phyloP scores from a whole-genome alignment of 2,329 filamentous ascomycete genomes.

The Ophiocordyceps camponoti-saundersi region DNA sequence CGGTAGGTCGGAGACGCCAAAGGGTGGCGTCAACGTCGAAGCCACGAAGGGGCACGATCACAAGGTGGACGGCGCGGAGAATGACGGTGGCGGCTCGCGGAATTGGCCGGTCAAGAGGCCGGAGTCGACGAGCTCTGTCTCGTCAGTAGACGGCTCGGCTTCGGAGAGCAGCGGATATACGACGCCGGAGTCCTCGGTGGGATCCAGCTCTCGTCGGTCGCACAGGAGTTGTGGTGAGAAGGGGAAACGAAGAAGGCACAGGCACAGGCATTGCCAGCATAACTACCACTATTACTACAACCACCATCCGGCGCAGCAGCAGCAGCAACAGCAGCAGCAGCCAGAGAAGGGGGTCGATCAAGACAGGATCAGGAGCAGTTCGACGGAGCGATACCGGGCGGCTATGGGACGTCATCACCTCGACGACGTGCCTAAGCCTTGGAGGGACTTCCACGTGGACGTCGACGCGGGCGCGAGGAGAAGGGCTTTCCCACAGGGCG shows the following conservation, averaged over 20 bases:
- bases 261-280: constrained; percentile 1
- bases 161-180: constrained; percentile 3
- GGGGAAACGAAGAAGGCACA: constrained; percentile 1
- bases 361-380: not conserved
- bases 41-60: not conserved
- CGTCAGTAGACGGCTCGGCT: constrained; percentile 1
- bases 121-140: constrained; percentile 6
- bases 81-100: not conserved
- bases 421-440: too few species aligned
- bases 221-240: constrained; percentile 2
- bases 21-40: not conserved
- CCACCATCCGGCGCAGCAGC: not conserved
- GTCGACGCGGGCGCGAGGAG: not conserved
- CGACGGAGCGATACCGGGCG: too few species aligned
- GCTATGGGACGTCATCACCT: too few species aligned
- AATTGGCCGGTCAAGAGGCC: not conserved
- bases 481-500: not conserved
- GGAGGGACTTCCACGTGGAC: too few species aligned
- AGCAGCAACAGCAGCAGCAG: not conserved
- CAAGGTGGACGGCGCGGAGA: not conserved
- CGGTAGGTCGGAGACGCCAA: not conserved
- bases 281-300: not conserved
- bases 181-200: constrained; percentile 7
- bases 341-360: not conserved
- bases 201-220: constrained; percentile 2